Percentiles rank a stretch among this genome's conserved stretches.
Conservation (phyloP, 345 rosid genomes). For the Nephelium lappaceum region DNA sequence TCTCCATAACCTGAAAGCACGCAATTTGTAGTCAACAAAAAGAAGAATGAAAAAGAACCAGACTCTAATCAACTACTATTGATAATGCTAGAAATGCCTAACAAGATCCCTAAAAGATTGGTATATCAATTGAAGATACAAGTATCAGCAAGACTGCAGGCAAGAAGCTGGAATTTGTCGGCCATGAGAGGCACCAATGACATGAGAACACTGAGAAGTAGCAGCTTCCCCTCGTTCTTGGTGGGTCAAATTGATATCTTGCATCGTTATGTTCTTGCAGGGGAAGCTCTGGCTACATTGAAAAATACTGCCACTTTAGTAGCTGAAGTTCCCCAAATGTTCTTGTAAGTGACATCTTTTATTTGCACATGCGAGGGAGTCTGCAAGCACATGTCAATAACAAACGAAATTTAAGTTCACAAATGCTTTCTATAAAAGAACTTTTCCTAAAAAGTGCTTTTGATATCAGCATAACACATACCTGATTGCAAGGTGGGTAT, state of each 20-base stretch:
- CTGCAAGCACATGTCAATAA: not conserved
- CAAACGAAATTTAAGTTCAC: too few species aligned
- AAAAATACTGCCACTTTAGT: conserved; percentile 25
- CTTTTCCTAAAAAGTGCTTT: too few species aligned
- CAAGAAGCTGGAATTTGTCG: conserved; percentile 30
- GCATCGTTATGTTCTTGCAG: conserved; percentile 22
- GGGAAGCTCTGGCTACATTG: conserved; percentile 27
- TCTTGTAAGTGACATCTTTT: conserved; percentile 27
- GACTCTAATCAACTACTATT: too few species aligned
- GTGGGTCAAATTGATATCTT: conserved; percentile 21
- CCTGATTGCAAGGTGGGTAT: conserved; percentile 22
- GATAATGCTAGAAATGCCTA: too few species aligned
- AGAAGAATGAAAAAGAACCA: too few species aligned
- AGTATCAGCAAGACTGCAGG: not conserved
- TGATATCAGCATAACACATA: not conserved
- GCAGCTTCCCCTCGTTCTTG: not conserved
- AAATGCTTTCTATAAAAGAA: too few species aligned
- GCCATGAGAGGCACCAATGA: conserved; percentile 24
- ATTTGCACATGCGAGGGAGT: conserved; percentile 34
- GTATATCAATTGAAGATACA: not conserved
- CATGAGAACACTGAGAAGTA: conserved; percentile 19
- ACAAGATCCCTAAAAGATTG: too few species aligned
- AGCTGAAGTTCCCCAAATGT: conserved; percentile 37
- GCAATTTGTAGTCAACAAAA: too few species aligned
- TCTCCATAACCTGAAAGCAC: too few species aligned